Evolutionary conservation across 345 rosid species (phyloP).

Genomic region (Trapa bicornis): DNA sequence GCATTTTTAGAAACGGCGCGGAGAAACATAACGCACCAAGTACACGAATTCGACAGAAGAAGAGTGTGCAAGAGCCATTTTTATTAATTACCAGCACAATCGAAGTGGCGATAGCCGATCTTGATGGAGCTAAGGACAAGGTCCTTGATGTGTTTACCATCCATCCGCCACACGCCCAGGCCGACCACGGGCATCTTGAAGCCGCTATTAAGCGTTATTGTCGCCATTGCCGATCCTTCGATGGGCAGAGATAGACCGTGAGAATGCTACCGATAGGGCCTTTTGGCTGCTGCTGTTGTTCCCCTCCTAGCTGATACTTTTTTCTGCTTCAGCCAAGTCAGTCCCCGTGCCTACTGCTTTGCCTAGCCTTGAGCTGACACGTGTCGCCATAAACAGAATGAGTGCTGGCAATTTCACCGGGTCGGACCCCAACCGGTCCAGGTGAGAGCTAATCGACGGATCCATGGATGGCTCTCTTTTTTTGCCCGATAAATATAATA

Average conservation of each 20-base stretch:
- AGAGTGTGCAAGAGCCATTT: neutral
- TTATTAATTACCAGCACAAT: constrained; percentile 53
- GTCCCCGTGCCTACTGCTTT: no score
- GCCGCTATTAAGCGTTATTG: constrained; percentile 57
- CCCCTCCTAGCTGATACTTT: neutral
- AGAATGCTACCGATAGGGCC: neutral
- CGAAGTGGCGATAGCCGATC: constrained; percentile 87
- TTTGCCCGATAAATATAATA: no score
- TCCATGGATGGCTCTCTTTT: no score
- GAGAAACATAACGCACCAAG: neutral
- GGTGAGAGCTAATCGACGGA: no score
- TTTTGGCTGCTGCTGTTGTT: neutral
- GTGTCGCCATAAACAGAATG: no score
- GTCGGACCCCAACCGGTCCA: no score
- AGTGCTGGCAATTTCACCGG: no score
- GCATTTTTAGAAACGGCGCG: neutral
- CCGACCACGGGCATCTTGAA: constrained; percentile 69
- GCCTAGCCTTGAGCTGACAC: no score
- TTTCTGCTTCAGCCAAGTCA: no score
- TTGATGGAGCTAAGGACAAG: constrained; percentile 61
- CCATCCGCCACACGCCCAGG: constrained; percentile 91
- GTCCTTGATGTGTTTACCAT: constrained; percentile 40
- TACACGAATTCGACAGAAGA: neutral
- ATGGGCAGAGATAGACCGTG: neutral
- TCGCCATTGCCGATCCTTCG: constrained; percentile 25